Percentiles rank a stretch among this genome's conserved stretches.
Conservation (phyloP, 768 basidiomycete species). For the Calvatia gigantea region DNA sequence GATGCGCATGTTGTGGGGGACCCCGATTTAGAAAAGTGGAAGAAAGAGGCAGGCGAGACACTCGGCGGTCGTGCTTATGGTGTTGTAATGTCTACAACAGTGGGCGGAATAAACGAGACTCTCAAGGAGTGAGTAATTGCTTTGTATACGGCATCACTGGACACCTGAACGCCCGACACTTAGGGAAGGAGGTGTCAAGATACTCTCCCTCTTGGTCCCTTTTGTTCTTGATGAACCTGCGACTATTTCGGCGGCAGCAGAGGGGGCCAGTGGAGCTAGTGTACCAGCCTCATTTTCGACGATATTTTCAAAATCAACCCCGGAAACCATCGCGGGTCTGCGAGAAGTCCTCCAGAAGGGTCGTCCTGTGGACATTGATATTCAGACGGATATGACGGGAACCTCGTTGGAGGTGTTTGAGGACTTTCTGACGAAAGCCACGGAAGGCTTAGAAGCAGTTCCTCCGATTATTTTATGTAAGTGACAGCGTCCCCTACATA, state of each 20-base stretch:
- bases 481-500: conserved; percentile 21
- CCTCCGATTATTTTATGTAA: conserved; percentile 68
- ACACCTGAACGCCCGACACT: not conserved
- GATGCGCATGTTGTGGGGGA: conserved; percentile 62
- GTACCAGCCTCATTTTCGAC: conserved; percentile 55
- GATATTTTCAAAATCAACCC: conserved; percentile 46
- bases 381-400: conserved; percentile 53
- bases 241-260: conserved; percentile 30
- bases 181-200: conserved; percentile 27
- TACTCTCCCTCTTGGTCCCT: conserved; percentile 60
- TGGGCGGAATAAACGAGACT: conserved; percentile 37
- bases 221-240: conserved; percentile 51
- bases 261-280: not conserved
- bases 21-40: conserved; percentile 46
- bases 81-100: conserved; percentile 53
- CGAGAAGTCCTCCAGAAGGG: conserved; percentile 63
- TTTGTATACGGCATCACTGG: not conserved
- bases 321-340: conserved; percentile 51
- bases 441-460: conserved; percentile 37
- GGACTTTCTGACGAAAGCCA: conserved; percentile 67
- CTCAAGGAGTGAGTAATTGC: conserved; percentile 42
- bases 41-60: conserved; percentile 42
- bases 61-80: conserved; percentile 46
- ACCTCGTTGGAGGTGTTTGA: conserved; percentile 61
- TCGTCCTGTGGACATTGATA: conserved; percentile 67